Conservation (phyloP, 108 stramenopile genomes). For the Pseudonitzschia multiseries region DNA sequence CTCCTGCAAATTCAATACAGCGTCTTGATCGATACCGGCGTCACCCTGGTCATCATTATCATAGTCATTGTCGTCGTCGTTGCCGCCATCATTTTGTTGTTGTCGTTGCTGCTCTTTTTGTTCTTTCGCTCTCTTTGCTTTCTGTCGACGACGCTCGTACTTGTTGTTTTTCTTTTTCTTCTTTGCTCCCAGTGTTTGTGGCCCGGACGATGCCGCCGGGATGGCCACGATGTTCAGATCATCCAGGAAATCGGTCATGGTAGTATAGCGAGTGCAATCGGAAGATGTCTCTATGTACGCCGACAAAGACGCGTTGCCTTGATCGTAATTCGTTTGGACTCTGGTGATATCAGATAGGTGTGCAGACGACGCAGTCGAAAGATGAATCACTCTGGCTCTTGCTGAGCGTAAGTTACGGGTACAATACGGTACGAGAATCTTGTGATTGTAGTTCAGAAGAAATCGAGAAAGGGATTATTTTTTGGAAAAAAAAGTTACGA, state of each 20-base stretch:
- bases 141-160: conserved; percentile 62
- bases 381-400: too few relatives aligned
- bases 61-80: background rate
- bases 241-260: background rate
- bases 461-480: too few relatives aligned
- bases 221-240: conserved; percentile 57
- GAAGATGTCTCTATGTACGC: too few relatives aligned
- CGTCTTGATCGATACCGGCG: background rate
- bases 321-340: too few relatives aligned
- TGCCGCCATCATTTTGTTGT: conserved; percentile 5
- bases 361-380: too few relatives aligned
- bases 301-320: too few relatives aligned
- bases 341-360: too few relatives aligned
- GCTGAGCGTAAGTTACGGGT: too few relatives aligned
- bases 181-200: background rate
- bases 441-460: too few relatives aligned
- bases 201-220: conserved; percentile 15
- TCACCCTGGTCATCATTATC: background rate
- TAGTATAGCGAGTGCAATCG: too few relatives aligned
- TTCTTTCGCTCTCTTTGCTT: conserved; percentile 16
- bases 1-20: background rate
- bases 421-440: too few relatives aligned
- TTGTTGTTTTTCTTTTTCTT: conserved; percentile 68
- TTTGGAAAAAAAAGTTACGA: too few relatives aligned
- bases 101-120: conserved; percentile 8